Base-by-base conservation (phyloP, 23 red algal species). In the Gracilaria caudata region DNA sequence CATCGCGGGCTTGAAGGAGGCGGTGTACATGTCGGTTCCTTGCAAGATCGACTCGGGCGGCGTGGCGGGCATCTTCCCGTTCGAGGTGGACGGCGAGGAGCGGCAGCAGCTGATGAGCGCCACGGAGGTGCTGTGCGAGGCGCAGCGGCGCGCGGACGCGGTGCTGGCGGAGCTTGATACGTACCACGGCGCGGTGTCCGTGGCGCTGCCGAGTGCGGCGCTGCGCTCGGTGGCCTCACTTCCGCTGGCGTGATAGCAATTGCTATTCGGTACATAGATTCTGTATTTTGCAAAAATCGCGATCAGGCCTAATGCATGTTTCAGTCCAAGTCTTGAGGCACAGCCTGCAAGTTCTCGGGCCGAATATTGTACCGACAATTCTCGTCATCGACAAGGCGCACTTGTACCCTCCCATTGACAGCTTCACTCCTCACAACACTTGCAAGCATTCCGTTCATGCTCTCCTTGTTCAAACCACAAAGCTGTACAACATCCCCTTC, bases 21-120 rank as follows among this genome's bases (percentile, higher is more conserved):
- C 25, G 1, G 78, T 81, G 47, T 81, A 38, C 49, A 60, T 81
- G 78, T 81, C 78, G 17, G 51, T 81, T 29, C 78, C 78, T n/a
- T 81, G 78, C 51, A 63, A 60, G 78, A 63, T 81, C 19, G 78
- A 63, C 32, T 9, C 78, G 54, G 30, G 53, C 12, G 78, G 78
- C 47, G 78, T 81, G 53, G 30, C 36, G 30, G 78, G 78, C 32
- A 41, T 63, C 17, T 40, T 81, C 36, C 78, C 78, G 26, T 33
- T 81, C 26, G 78, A 81, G 23, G 19, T 81, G 47, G 78, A 81
- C 49, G 51, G 9, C 11, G 14, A 20, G 12, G 78, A 81, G 54
- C 78, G 78, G 14, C 43, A 26, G 13, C 51, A 14, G 7, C 30
- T 81, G 7, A 19, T 81, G 53, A 38, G 34, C 19, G 78, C 78